A percentile compares a stretch with the other conserved stretches of the same genome.
phyloP scores from a whole-genome alignment of 2,329 filamentous ascomycete species.

The Trichoderma sp. region DNA sequence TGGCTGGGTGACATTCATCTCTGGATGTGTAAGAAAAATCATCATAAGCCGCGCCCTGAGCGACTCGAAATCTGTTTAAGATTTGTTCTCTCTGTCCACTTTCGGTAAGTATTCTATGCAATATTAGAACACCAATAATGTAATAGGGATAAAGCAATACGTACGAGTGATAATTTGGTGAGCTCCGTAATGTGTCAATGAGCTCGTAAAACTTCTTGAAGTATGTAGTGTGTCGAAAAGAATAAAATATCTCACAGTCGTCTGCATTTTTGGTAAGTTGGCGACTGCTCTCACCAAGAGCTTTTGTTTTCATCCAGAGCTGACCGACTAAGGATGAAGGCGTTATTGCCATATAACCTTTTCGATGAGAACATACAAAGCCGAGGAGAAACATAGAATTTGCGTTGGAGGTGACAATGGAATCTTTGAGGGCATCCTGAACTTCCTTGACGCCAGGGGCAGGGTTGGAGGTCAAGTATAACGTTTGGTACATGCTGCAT shows the following conservation, averaged over 20 bases:
- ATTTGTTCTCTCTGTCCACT: not conserved
- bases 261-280: not conserved
- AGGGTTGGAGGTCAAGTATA: not conserved
- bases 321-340: not conserved
- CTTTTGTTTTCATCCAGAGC: not conserved
- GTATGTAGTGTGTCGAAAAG: not conserved
- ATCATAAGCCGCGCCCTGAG: not conserved
- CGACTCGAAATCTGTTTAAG: not conserved
- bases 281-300: not conserved
- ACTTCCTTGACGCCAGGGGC: not conserved
- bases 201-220: not conserved
- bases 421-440: not conserved
- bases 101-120: not conserved
- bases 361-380: not conserved
- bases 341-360: not conserved
- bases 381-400: not conserved
- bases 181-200: not conserved
- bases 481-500: not conserved
- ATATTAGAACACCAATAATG: not conserved
- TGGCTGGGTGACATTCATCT: not conserved
- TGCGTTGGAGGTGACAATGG: not conserved
- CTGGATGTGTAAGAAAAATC: not conserved
- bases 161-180: not conserved
- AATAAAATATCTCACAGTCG: not conserved
- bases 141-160: not conserved